Conservation (phyloP, 129 eudicot species). For the Flaveria trinervia region DNA sequence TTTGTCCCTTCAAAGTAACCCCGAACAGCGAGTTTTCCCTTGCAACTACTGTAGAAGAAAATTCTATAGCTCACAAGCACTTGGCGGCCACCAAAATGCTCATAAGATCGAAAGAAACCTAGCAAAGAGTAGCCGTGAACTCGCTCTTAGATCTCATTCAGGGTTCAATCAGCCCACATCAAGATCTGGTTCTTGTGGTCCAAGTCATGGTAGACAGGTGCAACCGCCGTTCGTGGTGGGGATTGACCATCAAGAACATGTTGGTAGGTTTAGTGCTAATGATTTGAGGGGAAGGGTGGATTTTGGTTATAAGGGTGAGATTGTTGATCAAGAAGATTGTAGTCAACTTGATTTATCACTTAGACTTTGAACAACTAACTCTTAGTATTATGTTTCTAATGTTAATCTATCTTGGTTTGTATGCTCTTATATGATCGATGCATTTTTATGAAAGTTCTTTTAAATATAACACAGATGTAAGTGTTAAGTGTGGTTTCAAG, state of each 20-base stretch:
- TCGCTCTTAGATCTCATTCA: slow-evolving; percentile 29
- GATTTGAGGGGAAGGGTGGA: slow-evolving; percentile 36
- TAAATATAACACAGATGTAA: neutral
- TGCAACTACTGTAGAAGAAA: slow-evolving; percentile 82
- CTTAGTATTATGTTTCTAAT: slow-evolving; percentile 13
- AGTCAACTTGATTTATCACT: slow-evolving; percentile 81
- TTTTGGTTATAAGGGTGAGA: slow-evolving; percentile 30
- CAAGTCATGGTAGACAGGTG: slow-evolving; percentile 27
- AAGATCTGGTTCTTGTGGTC: slow-evolving; percentile 24
- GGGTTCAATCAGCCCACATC: slow-evolving; percentile 28
- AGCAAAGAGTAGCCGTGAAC: slow-evolving; percentile 68
- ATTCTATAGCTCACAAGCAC: slow-evolving; percentile 84
- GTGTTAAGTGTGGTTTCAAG: too few species aligned
- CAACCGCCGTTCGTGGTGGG: slow-evolving; percentile 25
- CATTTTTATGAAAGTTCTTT: neutral
- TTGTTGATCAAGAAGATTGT: slow-evolving; percentile 42
- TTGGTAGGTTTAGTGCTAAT: slow-evolving; percentile 32
- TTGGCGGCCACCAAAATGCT: slow-evolving; percentile 96
- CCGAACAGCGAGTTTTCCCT: slow-evolving; percentile 53
- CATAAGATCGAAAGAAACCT: slow-evolving; percentile 77
- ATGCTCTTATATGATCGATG: neutral
- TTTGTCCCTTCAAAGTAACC: slow-evolving; percentile 32
- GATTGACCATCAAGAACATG: slow-evolving; percentile 30
- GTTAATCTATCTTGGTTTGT: neutral
- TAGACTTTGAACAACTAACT: slow-evolving; percentile 48